Base-by-base conservation (phyloP, 1,284 basidiomycete species). In the Sutorius eximius region DNA sequence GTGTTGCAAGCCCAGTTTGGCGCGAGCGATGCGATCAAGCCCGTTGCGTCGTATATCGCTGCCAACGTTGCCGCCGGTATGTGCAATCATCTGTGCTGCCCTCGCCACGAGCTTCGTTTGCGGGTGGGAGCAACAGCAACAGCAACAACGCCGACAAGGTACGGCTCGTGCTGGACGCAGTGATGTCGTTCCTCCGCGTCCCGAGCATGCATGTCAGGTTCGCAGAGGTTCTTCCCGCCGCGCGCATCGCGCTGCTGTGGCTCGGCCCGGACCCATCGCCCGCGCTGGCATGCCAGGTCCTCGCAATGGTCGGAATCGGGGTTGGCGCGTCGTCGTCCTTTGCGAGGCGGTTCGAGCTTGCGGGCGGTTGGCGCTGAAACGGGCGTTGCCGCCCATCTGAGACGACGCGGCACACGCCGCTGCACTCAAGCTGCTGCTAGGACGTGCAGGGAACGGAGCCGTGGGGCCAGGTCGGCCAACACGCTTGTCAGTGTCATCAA, bases 1-100 rank as follows among this genome's bases (percentile, higher is more conserved):
- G 77, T 82, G 5, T 77, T 82, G 40, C 78, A 83, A 61, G 77
- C 83, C 0, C 77, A 81, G 22, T 93, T 91, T 64, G 79, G 81
- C 2, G 78, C 83, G 37, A 88, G 89, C 22, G 83, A 86, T 44
- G 80, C 82, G 0, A 89, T 96, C 63, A 95, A 94, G 65, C 91
- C 92, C 0, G 72, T 95, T 1, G 85, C 94, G 5, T 88, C 92
- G 0, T 97, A 91, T 66, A 73, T 96, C 11, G 91, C 92, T 15
- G 88, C 91, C 0, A 89, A 90, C 62, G 71, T 95, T n/a, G 86
- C 89, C 61, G 83, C 84, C 67, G 78, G 89, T 89, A 57, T 55
- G 81, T 63, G 5, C 1, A 15, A 12, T 29, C 9, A 0, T n/a
- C 5, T 44, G 30, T 45, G 1, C 30, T 52, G 41, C 53, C 34